Evolutionary conservation across 495 filamentous ascomycete genomes (phyloP).

Genomic region (Aspergillus ellipticus): DNA sequence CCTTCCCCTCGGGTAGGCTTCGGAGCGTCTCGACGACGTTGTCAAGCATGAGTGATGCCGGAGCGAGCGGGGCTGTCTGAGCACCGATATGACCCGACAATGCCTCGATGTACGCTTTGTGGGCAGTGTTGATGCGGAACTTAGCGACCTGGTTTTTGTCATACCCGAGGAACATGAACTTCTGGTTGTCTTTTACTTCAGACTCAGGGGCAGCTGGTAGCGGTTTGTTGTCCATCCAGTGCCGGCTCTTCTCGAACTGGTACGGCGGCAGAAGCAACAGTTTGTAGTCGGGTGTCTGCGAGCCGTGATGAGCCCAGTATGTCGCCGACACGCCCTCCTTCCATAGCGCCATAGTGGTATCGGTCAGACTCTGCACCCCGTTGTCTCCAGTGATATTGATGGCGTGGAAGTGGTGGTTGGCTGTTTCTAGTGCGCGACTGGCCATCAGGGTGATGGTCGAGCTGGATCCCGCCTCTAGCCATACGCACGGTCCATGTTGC

Average conservation of each 20-base stretch:
- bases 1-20: constrained; percentile 23
- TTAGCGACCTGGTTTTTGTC: constrained; percentile 31
- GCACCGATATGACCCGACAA: constrained; percentile 44
- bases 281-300: constrained; percentile 33
- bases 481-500: constrained; percentile 32
- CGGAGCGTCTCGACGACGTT: constrained; percentile 47
- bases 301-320: constrained; percentile 48
- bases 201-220: neutral
- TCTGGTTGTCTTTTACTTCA: neutral
- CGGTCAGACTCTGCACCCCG: constrained; percentile 27
- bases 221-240: constrained; percentile 37
- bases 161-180: constrained; percentile 38
- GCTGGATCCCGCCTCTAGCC: constrained; percentile 50
- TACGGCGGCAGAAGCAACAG: constrained; percentile 49
- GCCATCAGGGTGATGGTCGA: constrained; percentile 47
- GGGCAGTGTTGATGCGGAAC: constrained; percentile 48
- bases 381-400: constrained; percentile 36
- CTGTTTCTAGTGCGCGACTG: constrained; percentile 23
- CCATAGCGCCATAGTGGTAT: constrained; percentile 47
- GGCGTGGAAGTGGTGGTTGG: constrained; percentile 33
- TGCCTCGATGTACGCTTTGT: constrained; percentile 32
- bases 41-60: constrained; percentile 42
- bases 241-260: constrained; percentile 47
- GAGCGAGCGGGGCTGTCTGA: constrained; percentile 45
- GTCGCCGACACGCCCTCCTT: constrained; percentile 30